These are phyloP conservation scores for Neurospora terricola DNA, from an alignment of 495 filamentous ascomycete genomes.

Conservation along the genomic window DNA sequence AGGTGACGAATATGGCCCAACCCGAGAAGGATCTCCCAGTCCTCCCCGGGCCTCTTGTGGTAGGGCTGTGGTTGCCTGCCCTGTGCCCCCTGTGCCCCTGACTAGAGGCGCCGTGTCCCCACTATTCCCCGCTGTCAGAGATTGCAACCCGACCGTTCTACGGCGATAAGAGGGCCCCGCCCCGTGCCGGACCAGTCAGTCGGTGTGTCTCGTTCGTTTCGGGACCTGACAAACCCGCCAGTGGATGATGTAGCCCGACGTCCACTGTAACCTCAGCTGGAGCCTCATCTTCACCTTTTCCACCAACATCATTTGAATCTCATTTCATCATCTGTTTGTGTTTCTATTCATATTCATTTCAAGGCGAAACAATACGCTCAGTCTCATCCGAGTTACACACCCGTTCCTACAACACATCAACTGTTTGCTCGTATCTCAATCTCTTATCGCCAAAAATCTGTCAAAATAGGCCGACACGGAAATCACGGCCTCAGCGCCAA, in stretches of 20 bases:
- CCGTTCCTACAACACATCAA: neutral
- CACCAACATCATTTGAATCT: neutral
- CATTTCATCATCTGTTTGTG: neutral
- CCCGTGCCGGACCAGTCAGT: neutral
- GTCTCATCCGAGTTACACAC: neutral
- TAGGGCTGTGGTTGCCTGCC: neutral
- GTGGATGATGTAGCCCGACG: neutral
- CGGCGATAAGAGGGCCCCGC: neutral
- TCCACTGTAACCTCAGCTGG: neutral
- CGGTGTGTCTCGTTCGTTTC: neutral
- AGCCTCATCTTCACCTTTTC: neutral
- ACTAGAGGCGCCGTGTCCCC: neutral
- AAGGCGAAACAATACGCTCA: neutral
- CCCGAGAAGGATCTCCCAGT: neutral
- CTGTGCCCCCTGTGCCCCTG: neutral
- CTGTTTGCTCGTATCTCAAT: neutral
- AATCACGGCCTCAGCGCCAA: constrained; percentile 7
- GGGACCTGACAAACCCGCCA: neutral
- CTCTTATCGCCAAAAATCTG: neutral
- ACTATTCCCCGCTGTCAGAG: neutral
- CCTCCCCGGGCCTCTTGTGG: neutral
- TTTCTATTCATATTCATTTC: neutral
- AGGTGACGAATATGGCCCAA: neutral
- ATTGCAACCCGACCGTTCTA: neutral
- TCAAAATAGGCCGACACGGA: constrained; percentile 19